Evolutionary conservation across 495 filamentous ascomycete genomes (phyloP).

Genomic region (Penicillium tannophilum): DNA sequence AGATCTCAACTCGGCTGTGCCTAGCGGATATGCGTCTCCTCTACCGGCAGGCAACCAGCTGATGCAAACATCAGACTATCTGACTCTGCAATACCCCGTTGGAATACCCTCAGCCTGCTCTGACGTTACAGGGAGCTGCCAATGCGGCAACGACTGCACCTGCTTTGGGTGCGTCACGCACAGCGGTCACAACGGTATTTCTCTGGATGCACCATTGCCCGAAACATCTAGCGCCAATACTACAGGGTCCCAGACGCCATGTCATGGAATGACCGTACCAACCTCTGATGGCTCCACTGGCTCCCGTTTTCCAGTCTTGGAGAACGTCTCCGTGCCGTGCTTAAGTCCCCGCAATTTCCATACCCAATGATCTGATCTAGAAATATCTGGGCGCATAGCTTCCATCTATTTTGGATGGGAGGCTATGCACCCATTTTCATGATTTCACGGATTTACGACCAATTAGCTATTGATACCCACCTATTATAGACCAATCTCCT

Average conservation of each 20-base stretch:
- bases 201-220: conserved; percentile 22
- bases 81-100: conserved; percentile 49
- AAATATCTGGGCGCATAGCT: neutral
- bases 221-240: conserved; percentile 3
- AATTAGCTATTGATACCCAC: conserved; percentile 25
- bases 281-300: conserved; percentile 7
- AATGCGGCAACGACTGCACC: conserved; percentile 51
- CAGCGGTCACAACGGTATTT: conserved; percentile 45
- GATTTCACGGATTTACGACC: neutral
- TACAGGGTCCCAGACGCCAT: conserved; percentile 8
- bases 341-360: conserved; percentile 25
- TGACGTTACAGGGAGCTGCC: conserved; percentile 48
- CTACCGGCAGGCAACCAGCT: conserved; percentile 30
- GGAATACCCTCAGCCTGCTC: conserved; percentile 43
- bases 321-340: conserved; percentile 24
- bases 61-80: conserved; percentile 49
- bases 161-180: conserved; percentile 56
- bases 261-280: neutral
- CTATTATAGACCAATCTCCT: too few species aligned
- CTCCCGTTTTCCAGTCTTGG: conserved; percentile 22
- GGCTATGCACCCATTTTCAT: conserved; percentile 10
- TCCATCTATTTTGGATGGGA: neutral
- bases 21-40: conserved; percentile 35
- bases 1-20: conserved; percentile 19
- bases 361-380: conserved; percentile 30